A percentile compares a stretch with the other conserved stretches of the same genome.
These are phyloP conservation scores for Syzygium jambos DNA, from an alignment of 345 rosid genomes.

Conservation along the genomic window DNA sequence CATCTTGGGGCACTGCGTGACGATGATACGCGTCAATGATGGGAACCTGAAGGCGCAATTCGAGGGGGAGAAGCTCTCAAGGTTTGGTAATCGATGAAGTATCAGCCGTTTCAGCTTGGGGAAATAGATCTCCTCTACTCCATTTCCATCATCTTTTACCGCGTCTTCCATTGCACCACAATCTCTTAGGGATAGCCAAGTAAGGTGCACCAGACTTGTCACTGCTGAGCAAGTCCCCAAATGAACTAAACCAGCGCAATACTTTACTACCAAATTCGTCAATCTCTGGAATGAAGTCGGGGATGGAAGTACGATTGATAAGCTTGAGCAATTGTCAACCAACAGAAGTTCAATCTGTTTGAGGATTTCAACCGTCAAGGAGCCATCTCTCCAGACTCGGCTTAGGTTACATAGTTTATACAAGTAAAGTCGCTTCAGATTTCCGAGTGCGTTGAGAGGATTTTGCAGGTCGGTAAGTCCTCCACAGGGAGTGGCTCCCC, in stretches of 20 bases:
- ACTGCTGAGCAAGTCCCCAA: neutral
- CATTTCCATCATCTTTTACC: neutral
- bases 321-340: fast-evolving
- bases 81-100: neutral
- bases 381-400: neutral
- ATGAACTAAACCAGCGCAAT: neutral
- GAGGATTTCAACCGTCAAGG: neutral
- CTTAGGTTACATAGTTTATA: fast-evolving
- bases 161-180: neutral
- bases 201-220: neutral
- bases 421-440: fast-evolving
- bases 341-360: fast-evolving
- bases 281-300: neutral
- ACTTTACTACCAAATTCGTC: fast-evolving
- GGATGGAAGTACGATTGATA: neutral
- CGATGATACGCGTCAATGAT: fast-evolving
- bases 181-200: fast-evolving
- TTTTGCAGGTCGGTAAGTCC: neutral
- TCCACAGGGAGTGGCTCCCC: neutral
- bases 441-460: fast-evolving
- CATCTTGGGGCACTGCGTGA: neutral
- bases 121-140: neutral
- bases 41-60: neutral
- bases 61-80: neutral
- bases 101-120: fast-evolving